Base-by-base conservation (phyloP, 2,329 filamentous ascomycete genomes). In the Aspergillus hortae region DNA sequence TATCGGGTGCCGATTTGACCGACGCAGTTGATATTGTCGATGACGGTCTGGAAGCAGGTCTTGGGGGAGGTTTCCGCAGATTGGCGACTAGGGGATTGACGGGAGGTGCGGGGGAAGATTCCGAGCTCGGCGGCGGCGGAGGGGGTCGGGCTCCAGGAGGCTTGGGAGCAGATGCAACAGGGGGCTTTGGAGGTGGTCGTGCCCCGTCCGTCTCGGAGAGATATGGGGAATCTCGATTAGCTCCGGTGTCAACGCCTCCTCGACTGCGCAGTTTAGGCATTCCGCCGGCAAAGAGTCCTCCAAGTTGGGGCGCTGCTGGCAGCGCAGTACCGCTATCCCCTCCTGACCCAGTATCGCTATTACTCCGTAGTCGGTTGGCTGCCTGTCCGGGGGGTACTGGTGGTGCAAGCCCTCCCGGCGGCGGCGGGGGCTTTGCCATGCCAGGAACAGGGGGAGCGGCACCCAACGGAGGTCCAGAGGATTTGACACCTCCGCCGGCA, bases 221-320 rank as follows among this genome's bases (percentile, higher is more conserved):
- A 67, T 92, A 92, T 54, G 89, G 85, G 30, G 90, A 83, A 58
- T 85, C 85, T 56, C 77, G 78, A 59, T 81, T 84, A 59, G 87
- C 88, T 68, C 86, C 89, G 1, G 89, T 92, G 70, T 90, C 82
- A 53, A 92, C 78, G 36, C 88, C 88, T 44, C 89, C 88, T 44
- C 90, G 88, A 76, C 95, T 96, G 70, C 89, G 89, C 65, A 99
- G 70, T 75, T 96, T 97, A 2, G 94, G 94, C 83, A 97, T 97
- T 35, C 92, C 94, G 33, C 90, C 92, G 1, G 89, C 90, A 67
- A 99, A 96, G 23, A 99, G 72, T 1, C 94, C 94, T 27, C 79
- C 92, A 10, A 97, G 72, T 68, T 96, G 92, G 10, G 91, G 90
- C 44, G 89, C 83, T 17, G 83, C 72, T 19, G 86, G 82, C 60